Percentiles rank a stretch among this genome's conserved stretches.
These are phyloP conservation scores for Hydnomerulius pinastri DNA, from an alignment of 768 basidiomycete species.

Conservation along the genomic window DNA sequence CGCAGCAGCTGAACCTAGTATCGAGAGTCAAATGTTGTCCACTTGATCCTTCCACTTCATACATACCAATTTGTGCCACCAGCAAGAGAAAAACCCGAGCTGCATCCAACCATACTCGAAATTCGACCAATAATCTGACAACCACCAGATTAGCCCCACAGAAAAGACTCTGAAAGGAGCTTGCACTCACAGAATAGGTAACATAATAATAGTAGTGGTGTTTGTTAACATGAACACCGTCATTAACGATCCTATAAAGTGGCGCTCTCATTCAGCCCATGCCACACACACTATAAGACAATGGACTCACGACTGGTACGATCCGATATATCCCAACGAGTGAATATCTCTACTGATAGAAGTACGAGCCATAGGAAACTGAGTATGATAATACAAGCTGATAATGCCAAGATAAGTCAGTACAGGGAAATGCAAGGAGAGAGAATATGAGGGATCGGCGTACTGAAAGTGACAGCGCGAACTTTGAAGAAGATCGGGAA, in stretches of 20 bases:
- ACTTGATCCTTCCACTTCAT: neutral
- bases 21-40: neutral
- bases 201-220: conserved; percentile 38
- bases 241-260: conserved; percentile 46
- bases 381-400: conserved; percentile 45
- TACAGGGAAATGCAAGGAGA: neutral
- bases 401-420: neutral
- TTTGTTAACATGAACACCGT: conserved; percentile 45
- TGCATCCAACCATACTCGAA: conserved; percentile 55
- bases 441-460: conserved; percentile 1
- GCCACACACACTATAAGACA: neutral
- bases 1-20: conserved; percentile 42
- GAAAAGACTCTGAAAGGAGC: conserved; percentile 1
- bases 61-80: conserved; percentile 48
- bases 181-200: conserved; percentile 49
- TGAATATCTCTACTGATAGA: conserved; percentile 46
- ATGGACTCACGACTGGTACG: conserved; percentile 44
- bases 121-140: conserved; percentile 45
- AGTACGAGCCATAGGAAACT: conserved; percentile 52
- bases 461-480: conserved; percentile 31
- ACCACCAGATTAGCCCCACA: conserved; percentile 3
- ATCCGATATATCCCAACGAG: conserved; percentile 49
- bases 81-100: conserved; percentile 50
- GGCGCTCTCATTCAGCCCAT: conserved; percentile 1
- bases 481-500: conserved; percentile 33